Percentiles rank a stretch among this genome's conserved stretches.
Conservation (phyloP, 73 alveolate genomes). For the Effrenium voratum region DNA sequence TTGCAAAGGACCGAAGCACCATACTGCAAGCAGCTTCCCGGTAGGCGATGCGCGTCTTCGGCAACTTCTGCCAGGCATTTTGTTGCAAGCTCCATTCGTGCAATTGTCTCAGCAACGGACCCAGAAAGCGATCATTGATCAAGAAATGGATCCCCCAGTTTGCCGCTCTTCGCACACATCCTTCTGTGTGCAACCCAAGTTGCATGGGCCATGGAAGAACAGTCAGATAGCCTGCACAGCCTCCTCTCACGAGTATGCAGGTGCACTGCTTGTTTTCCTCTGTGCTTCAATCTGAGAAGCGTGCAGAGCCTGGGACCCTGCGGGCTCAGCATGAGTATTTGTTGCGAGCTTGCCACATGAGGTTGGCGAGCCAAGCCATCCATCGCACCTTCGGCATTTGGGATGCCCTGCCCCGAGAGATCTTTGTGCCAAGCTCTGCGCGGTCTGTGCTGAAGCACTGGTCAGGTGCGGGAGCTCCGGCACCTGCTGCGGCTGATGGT, state of each 20-base stretch:
- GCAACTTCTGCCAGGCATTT: constrained; percentile 60
- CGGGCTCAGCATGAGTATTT: no score
- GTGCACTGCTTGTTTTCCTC: constrained; percentile 75
- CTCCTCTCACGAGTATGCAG: background rate
- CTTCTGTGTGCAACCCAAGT: no score
- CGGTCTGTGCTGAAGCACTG: background rate
- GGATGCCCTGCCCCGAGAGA: constrained; percentile 17
- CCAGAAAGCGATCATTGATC: no score
- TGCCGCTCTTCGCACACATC: no score
- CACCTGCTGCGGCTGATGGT: constrained; percentile 81
- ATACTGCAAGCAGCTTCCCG: background rate
- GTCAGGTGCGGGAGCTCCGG: constrained; percentile 78
- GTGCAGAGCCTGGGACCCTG: constrained; percentile 22
- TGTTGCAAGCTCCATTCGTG: no score
- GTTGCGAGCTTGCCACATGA: no score
- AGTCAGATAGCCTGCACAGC: no score
- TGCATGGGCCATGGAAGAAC: no score
- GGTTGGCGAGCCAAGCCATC: constrained; percentile 64
- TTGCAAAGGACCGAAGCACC: background rate
- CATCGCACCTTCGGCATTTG: constrained; percentile 82
- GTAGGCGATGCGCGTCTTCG: constrained; percentile 56
- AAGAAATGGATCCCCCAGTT: no score
- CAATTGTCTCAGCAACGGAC: no score
- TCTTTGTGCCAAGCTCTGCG: background rate
- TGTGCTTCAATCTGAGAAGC: constrained; percentile 39